A percentile compares a stretch with the other conserved stretches of the same genome.
phyloP scores from a whole-genome alignment of 768 basidiomycete species.

The Termitomyces sp. region DNA sequence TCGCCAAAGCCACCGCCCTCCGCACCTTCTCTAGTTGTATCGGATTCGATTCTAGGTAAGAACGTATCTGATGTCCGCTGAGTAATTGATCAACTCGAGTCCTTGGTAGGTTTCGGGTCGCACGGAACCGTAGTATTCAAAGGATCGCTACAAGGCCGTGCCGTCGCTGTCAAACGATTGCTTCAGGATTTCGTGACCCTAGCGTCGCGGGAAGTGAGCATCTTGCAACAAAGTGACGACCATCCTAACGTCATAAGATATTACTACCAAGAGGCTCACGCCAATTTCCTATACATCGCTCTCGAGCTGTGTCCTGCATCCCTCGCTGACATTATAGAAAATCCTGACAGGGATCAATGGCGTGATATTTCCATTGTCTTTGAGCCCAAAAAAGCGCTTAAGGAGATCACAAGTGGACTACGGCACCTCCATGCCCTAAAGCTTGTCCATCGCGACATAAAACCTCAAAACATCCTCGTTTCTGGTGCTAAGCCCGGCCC shows the following conservation, averaged over 20 bases:
- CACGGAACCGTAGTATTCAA: slow-evolving; percentile 95
- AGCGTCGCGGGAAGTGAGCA: slow-evolving; percentile 87
- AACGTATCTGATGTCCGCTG: not conserved
- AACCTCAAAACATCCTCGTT: slow-evolving; percentile 95
- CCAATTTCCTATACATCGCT: slow-evolving; percentile 95
- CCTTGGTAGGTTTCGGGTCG: slow-evolving; percentile 75
- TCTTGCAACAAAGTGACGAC: slow-evolving; percentile 95
- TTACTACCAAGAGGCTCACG: slow-evolving; percentile 93
- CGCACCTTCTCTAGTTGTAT: slow-evolving; percentile 58
- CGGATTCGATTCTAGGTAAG: slow-evolving; percentile 72
- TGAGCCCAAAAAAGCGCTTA: slow-evolving; percentile 83
- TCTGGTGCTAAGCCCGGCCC: slow-evolving; percentile 57
- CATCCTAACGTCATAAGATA: slow-evolving; percentile 99
- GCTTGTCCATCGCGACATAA: slow-evolving; percentile 97
- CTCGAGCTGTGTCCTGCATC: slow-evolving; percentile 92
- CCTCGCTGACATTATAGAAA: slow-evolving; percentile 82
- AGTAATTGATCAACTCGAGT: not conserved
- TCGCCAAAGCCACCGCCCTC: slow-evolving; percentile 22
- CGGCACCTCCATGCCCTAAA: slow-evolving; percentile 90
- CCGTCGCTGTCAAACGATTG: slow-evolving; percentile 97
- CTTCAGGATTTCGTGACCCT: slow-evolving; percentile 94
- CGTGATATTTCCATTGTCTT: slow-evolving; percentile 76
- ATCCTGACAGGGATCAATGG: slow-evolving; percentile 59
- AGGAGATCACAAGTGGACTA: slow-evolving; percentile 83
- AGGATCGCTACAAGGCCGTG: slow-evolving; percentile 93